Percentiles rank a stretch among this genome's conserved stretches.
Conservation (phyloP, 306 rosid species). For the Glycine tomentella region DNA sequence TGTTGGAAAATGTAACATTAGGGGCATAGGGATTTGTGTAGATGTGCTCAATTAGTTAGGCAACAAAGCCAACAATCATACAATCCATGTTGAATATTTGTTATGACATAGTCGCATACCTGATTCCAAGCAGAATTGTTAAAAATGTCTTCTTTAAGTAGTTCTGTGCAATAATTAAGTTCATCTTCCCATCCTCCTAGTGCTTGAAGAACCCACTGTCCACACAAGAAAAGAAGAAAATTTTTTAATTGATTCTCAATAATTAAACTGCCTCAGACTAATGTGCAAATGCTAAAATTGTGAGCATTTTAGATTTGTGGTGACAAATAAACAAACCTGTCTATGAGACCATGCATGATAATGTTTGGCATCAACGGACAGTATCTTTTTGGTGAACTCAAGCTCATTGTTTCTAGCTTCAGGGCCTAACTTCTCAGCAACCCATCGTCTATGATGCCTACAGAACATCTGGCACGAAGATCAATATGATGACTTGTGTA, state of each 20-base stretch:
- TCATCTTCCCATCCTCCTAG: constrained; percentile 96
- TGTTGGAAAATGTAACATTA: constrained; percentile 27
- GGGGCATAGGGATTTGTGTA: background rate
- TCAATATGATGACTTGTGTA: constrained; percentile 45
- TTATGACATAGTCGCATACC: constrained; percentile 52
- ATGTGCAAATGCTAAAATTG: background rate
- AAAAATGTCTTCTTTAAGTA: constrained; percentile 77
- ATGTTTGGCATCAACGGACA: constrained; percentile 82
- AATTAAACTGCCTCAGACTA: background rate
- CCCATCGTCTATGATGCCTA: constrained; percentile 99
- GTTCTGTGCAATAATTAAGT: constrained; percentile 74
- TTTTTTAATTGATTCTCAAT: constrained; percentile 2
- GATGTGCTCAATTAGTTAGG: constrained; percentile 1
- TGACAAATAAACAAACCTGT: constrained; percentile 64
- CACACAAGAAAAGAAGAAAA: constrained; percentile 13
- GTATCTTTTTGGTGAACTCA: constrained; percentile 76
- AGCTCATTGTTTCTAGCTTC: constrained; percentile 69
- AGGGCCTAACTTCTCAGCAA: constrained; percentile 83
- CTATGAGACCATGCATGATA: constrained; percentile 99
- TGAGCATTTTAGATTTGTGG: constrained; percentile 17
- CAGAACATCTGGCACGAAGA: constrained; percentile 63
- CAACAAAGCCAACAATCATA: constrained; percentile 22
- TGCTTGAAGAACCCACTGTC: constrained; percentile 88
- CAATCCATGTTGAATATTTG: constrained; percentile 23
- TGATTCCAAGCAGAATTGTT: constrained; percentile 99